Evolutionary conservation across 1,284 basidiomycete species (phyloP), one percentile per base, ranked within the genome.

Genomic region (Irpex sp.): DNA sequence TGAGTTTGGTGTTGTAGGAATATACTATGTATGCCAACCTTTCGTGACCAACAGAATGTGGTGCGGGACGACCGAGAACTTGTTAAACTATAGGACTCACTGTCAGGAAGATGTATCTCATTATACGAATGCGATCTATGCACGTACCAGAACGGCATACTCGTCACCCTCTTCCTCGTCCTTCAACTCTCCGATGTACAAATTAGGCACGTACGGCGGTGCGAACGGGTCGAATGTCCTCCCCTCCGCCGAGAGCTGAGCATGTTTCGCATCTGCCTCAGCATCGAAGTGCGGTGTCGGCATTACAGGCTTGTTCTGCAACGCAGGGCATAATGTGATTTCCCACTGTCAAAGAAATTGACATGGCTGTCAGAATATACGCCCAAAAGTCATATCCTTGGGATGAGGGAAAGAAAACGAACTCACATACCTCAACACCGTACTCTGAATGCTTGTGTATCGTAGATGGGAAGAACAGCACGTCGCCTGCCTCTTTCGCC

Each of bases 31-130:
- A 26, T 26, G 26, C 73, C 39, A 57, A 90, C 92, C 88, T 83
- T 91, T 92, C 15, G 90, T 90, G 53, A 91, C 85, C 58, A 95
- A 74, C 19, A 96, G 78, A 70, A 95, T 93, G 72, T 97, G 94
- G 57, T 87, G 79, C 0, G 88, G 88, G 15, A 93, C 82, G 7
- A 95, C 84, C n/a, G 92, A 88, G 73, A 85, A 96, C 72, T 93
- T 94, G 76, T 94, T 94, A 68, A 94, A 75, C 92, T 94, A 62
- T 26, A 55, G 26, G 3, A 4, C 4, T 26, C 26, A 26, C 26
- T 26, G 19, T 49, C 55, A 15, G 15, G 6, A 55, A 31, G 8
- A 11, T 11, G 5, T 11, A 8, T 0, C 39, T 4, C 15, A 9
- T 43, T 15, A 2, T 43, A 43, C 39, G 4, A 2, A 43, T 4